Evolutionary conservation across 2,329 filamentous ascomycete genomes (phyloP).

Genomic region (Colletotrichum tropicicola): DNA sequence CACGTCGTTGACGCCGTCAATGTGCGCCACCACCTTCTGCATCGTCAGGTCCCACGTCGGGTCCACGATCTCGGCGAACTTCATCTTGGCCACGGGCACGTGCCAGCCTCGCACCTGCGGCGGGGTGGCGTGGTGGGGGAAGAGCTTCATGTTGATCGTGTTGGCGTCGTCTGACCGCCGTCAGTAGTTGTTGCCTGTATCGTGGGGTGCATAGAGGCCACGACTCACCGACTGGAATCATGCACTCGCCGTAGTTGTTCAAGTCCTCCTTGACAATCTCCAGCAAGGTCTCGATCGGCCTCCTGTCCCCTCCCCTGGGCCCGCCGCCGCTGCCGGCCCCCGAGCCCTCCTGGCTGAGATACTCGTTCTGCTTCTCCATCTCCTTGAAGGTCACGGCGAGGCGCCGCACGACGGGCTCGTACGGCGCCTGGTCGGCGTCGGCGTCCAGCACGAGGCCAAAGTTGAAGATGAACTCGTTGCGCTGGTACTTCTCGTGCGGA

Average conservation of each 20-base stretch:
- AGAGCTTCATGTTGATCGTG: slow-evolving; percentile 95
- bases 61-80: slow-evolving; percentile 70
- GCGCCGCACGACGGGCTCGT: slow-evolving; percentile 86
- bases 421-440: slow-evolving; percentile 76
- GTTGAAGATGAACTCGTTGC: slow-evolving; percentile 99
- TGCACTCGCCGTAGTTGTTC: slow-evolving; percentile 97
- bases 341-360: slow-evolving; percentile 72
- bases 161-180: slow-evolving; percentile 79
- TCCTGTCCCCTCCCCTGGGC: slow-evolving; percentile 44
- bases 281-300: slow-evolving; percentile 84
- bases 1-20: slow-evolving; percentile 92
- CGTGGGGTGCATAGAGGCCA: not conserved
- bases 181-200: slow-evolving; percentile 1
- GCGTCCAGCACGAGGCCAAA: slow-evolving; percentile 84
- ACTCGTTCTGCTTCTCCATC: slow-evolving; percentile 90
- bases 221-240: slow-evolving; percentile 88
- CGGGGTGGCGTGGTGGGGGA: slow-evolving; percentile 82
- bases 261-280: slow-evolving; percentile 86
- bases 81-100: slow-evolving; percentile 82
- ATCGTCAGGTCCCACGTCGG: slow-evolving; percentile 81
- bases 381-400: slow-evolving; percentile 86
- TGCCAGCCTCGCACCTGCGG: slow-evolving; percentile 86
- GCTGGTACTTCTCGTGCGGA: slow-evolving; percentile 80
- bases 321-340: slow-evolving; percentile 29
- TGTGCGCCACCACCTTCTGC: slow-evolving; percentile 81